Evolutionary conservation across 78 protist genomes (phyloP).

Genomic region (Protostelium mycophagum): DNA sequence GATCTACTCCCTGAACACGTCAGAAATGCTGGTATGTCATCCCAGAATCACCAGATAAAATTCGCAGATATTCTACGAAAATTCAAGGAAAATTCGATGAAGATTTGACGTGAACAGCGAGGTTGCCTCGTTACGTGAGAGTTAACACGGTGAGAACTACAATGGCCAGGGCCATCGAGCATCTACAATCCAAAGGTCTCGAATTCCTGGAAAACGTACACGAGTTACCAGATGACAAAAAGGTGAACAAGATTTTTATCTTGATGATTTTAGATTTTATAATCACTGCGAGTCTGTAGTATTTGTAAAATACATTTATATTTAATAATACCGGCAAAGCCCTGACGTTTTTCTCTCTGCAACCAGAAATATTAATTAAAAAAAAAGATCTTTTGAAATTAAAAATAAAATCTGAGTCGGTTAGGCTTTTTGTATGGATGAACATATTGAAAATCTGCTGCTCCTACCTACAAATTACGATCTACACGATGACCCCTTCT

Average conservation of each 20-base stretch:
- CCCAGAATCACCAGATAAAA: no score
- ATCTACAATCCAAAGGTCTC: background rate
- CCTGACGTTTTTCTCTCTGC: no score
- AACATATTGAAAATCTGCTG: slow-evolving; percentile 30
- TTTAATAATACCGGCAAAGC: no score
- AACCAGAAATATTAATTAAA: no score
- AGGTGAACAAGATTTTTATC: slow-evolving; percentile 33
- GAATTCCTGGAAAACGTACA: background rate
- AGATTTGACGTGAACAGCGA: background rate
- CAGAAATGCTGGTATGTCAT: slow-evolving; percentile 21
- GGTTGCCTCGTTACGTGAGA: slow-evolving; percentile 53
- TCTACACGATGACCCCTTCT: slow-evolving; percentile 35
- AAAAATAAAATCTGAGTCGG: background rate
- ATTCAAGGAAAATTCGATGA: no score
- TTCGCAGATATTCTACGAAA: no score
- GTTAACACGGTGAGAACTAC: slow-evolving; percentile 17
- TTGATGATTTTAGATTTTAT: no score
- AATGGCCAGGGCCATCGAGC: background rate
- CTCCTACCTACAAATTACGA: slow-evolving; percentile 18
- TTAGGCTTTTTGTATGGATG: background rate
- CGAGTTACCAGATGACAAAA: background rate
- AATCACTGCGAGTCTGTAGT: no score
- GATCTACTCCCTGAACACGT: slow-evolving; percentile 42
- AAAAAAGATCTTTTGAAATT: no score
- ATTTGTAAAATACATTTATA: no score